phyloP scores from a whole-genome alignment of 768 basidiomycete genomes.

The Mycena epipterygia region DNA sequence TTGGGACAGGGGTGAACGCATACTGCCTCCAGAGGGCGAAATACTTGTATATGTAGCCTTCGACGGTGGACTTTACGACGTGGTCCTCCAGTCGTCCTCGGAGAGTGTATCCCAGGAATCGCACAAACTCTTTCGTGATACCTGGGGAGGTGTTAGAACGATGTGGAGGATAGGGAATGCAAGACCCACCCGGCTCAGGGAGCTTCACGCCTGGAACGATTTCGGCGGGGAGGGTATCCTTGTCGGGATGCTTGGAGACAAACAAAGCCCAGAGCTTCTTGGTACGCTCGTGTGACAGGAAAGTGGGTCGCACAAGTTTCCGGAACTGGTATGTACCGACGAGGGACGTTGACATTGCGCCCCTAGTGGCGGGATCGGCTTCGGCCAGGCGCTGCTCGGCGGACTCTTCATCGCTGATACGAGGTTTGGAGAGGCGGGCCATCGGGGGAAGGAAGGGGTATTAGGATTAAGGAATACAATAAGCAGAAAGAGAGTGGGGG shows the following conservation, averaged over 20 bases:
- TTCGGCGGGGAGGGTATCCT: background rate
- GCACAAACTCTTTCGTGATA: background rate
- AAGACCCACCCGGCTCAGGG: background rate
- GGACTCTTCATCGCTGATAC: background rate
- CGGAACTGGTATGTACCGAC: background rate
- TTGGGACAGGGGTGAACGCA: background rate
- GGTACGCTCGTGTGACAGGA: background rate
- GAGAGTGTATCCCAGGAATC: background rate
- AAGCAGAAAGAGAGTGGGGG: background rate
- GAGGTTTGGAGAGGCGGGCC: background rate
- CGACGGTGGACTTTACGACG: background rate
- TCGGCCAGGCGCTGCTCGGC: background rate
- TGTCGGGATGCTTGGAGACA: background rate
- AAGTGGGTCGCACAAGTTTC: background rate
- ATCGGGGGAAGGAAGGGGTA: background rate
- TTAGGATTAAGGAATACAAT: background rate
- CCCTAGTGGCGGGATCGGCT: background rate
- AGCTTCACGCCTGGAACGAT: background rate
- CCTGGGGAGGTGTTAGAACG: background rate
- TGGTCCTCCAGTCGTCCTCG: background rate
- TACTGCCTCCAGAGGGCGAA: background rate
- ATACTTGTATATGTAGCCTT: constrained; percentile 4
- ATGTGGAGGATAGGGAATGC: no score
- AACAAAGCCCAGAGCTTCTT: background rate
- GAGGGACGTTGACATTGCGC: background rate